Evolutionary conservation across 2,329 filamentous ascomycete species (phyloP).

Genomic region (Diaporthe ilicicola): DNA sequence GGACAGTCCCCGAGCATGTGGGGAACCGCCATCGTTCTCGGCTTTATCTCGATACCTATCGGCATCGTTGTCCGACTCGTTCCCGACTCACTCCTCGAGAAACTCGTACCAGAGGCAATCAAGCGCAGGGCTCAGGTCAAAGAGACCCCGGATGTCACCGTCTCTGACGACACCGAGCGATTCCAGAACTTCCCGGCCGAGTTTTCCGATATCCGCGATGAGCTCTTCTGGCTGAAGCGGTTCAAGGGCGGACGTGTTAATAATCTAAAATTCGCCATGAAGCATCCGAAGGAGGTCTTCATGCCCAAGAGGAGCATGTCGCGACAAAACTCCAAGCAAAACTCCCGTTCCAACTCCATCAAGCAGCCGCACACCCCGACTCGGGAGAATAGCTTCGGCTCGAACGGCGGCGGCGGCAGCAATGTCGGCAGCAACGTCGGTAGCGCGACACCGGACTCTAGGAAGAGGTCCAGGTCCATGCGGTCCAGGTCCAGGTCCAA

Average conservation of each 20-base stretch:
- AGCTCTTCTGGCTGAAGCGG: slow-evolving; percentile 81
- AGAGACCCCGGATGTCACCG: slow-evolving; percentile 63
- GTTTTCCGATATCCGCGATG: slow-evolving; percentile 78
- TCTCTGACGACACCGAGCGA: slow-evolving; percentile 70
- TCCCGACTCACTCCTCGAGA: slow-evolving; percentile 73
- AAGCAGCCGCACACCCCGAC: slow-evolving; percentile 70
- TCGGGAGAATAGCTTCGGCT: slow-evolving; percentile 60
- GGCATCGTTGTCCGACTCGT: slow-evolving; percentile 83
- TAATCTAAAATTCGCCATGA: slow-evolving; percentile 80
- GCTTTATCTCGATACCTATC: slow-evolving; percentile 84
- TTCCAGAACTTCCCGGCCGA: slow-evolving; percentile 76
- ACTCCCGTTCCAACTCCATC: slow-evolving; percentile 71
- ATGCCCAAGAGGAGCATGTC: slow-evolving; percentile 70
- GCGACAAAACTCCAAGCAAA: slow-evolving; percentile 61
- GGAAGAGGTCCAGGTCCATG: slow-evolving; percentile 73
- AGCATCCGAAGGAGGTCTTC: slow-evolving; percentile 77
- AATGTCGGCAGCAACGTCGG: slow-evolving; percentile 7
- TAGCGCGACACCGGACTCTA: slow-evolving; percentile 61
- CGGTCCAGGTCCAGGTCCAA: slow-evolving; percentile 66
- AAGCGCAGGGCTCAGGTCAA: slow-evolving; percentile 55
- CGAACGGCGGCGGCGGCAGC: slow-evolving; percentile 44
- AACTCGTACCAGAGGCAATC: slow-evolving; percentile 61
- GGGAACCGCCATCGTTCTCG: slow-evolving; percentile 86
- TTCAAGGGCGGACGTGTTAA: slow-evolving; percentile 85
- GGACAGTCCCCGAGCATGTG: slow-evolving; percentile 79